Percentiles rank a stretch among this genome's conserved stretches.
Evolutionary conservation across 2,329 filamentous ascomycete genomes (phyloP).

Genomic region (Aspergillus sp.): DNA sequence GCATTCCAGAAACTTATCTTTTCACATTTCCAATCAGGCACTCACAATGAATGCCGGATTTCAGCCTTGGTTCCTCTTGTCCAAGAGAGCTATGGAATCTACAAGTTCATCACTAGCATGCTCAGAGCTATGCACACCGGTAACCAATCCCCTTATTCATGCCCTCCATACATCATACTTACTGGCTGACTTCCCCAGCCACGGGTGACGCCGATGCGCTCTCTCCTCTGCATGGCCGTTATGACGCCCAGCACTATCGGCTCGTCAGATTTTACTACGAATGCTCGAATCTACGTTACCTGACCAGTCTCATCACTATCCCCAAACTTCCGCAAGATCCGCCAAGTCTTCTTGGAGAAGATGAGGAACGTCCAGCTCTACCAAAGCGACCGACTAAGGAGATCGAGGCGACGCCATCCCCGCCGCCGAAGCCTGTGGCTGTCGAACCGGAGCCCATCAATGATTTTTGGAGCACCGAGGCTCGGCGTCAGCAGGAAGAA

Average conservation of each 20-base stretch:
- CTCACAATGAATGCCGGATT: constrained; percentile 96
- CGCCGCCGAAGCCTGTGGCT: constrained; percentile 67
- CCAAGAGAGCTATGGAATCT: constrained; percentile 98
- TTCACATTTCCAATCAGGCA: constrained; percentile 87
- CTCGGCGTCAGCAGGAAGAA: constrained; percentile 87
- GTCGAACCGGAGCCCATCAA: constrained; percentile 89
- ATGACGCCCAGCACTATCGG: constrained; percentile 95
- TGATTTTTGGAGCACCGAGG: constrained; percentile 96
- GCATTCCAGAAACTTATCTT: constrained; percentile 98
- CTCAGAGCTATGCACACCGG: constrained; percentile 95
- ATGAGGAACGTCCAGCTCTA: constrained; percentile 80
- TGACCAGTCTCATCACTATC: constrained; percentile 94
- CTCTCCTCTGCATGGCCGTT: constrained; percentile 82
- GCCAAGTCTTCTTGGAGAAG: constrained; percentile 83
- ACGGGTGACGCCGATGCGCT: constrained; percentile 93
- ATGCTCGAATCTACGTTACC: constrained; percentile 94
- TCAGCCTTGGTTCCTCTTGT: constrained; percentile 91
- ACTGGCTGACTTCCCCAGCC: constrained; percentile 52
- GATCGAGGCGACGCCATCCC: constrained; percentile 71
- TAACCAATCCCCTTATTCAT: constrained; percentile 48
- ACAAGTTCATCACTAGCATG: constrained; percentile 99
- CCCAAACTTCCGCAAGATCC: constrained; percentile 94
- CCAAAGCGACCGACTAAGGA: constrained; percentile 74
- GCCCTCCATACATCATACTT: constrained; percentile 1
- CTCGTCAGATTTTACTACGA: constrained; percentile 99